phyloP scores from a whole-genome alignment of 352 stramenopile species.

The Globisporangium canariense region DNA sequence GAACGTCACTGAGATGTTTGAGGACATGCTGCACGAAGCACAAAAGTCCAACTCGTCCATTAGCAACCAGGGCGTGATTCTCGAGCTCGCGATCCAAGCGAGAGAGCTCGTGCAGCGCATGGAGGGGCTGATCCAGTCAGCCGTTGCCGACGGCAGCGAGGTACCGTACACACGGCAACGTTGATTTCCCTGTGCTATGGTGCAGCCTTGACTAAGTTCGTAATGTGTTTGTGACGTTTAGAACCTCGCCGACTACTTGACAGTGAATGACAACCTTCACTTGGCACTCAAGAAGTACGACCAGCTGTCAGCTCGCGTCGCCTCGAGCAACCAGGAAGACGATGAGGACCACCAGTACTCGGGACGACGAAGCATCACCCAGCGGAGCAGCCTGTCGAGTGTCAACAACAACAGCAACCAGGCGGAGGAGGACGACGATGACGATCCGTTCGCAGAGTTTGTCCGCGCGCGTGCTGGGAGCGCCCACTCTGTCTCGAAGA shows the following conservation, averaged over 20 bases:
- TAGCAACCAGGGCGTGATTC: slow-evolving; percentile 50
- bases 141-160: slow-evolving; percentile 47
- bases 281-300: slow-evolving; percentile 58
- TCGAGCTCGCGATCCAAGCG: slow-evolving; percentile 62
- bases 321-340: slow-evolving; percentile 25
- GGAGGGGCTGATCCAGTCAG: slow-evolving; percentile 58
- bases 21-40: slow-evolving; percentile 75
- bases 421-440: slow-evolving; percentile 24
- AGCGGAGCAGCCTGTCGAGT: slow-evolving; percentile 16
- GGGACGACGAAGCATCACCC: not conserved
- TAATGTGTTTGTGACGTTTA: slow-evolving; percentile 14
- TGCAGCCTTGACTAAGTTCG: no score
- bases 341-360: not conserved
- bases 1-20: slow-evolving; percentile 78
- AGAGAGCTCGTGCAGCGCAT: slow-evolving; percentile 60
- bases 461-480: slow-evolving; percentile 34
- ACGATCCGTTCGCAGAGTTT: slow-evolving; percentile 67
- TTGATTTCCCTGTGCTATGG: no score
- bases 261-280: slow-evolving; percentile 67
- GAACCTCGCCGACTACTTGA: slow-evolving; percentile 62
- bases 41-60: slow-evolving; percentile 47
- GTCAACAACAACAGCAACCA: slow-evolving; percentile 25
- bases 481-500: slow-evolving; percentile 21
- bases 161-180: slow-evolving; percentile 17
- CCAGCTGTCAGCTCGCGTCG: slow-evolving; percentile 22